phyloP scores from a whole-genome alignment of 2,329 filamentous ascomycete species.

The Colletotrichum sp. region DNA sequence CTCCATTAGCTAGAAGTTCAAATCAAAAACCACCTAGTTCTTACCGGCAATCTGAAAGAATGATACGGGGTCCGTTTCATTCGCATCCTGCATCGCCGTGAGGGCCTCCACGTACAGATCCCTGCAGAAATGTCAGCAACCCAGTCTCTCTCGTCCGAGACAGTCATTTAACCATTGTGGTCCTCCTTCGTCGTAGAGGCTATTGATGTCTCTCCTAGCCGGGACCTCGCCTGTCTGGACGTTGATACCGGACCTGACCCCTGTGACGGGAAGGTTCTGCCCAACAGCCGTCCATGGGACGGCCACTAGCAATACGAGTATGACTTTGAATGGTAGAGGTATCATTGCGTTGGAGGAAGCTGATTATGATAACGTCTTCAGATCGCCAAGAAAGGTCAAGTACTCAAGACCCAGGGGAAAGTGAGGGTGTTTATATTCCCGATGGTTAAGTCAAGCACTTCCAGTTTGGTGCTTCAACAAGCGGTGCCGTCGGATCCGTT shows the following conservation, averaged over 20 bases:
- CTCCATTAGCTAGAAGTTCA: not conserved
- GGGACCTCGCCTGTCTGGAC: slow-evolving; percentile 44
- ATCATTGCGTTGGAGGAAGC: not conserved
- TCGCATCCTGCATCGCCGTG: slow-evolving; percentile 54
- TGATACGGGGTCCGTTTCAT: slow-evolving; percentile 53
- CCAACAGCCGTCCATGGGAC: not conserved
- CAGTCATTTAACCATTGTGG: slow-evolving; percentile 52
- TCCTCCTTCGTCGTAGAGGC: slow-evolving; percentile 43
- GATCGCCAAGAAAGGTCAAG: not conserved
- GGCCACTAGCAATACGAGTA: not conserved
- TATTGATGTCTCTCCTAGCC: slow-evolving; percentile 51
- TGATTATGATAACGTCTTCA: not conserved
- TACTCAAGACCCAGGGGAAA: not conserved
- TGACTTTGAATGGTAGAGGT: not conserved
- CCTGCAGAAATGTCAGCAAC: slow-evolving; percentile 1
- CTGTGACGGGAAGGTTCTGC: slow-evolving; percentile 35
- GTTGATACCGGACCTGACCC: slow-evolving; percentile 40
- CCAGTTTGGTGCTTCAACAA: not conserved
- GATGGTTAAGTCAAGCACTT: not conserved
- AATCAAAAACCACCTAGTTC: slow-evolving; percentile 7
- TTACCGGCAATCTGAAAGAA: slow-evolving; percentile 67
- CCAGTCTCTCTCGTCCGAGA: not conserved
- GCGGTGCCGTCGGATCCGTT: not conserved
- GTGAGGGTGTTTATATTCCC: not conserved
- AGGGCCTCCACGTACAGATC: slow-evolving; percentile 66